Base-by-base conservation (phyloP, 2,329 filamentous ascomycete genomes). In the Didymella exigua region DNA sequence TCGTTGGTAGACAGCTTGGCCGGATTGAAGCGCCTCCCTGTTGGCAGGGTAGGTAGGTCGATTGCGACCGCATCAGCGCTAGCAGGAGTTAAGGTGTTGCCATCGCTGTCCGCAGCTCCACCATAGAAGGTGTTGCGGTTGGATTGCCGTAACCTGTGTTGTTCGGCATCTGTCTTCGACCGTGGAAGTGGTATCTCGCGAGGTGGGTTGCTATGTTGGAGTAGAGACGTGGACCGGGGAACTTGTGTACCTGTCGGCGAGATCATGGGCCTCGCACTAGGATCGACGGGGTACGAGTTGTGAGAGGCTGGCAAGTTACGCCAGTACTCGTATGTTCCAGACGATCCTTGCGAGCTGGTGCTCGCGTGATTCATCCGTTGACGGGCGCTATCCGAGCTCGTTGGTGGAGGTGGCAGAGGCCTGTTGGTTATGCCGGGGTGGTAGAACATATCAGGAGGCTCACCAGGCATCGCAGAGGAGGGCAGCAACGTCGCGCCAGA, bases 81-180 rank as follows among this genome's bases (percentile, higher is more conserved):
- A 36, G 64, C 69, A 46, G 65, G 73, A 72, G 63, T 90, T 84
- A 70, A 86, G 84, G 56, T 84, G 79, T 66, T 86, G 78, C 60
- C 85, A 78, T 76, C 74, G 36, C 69, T 75, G 34, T 75, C 72
- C 33, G 69, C 59, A 26, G 60, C 54, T 16, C 67, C 68, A 16
- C 69, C 69, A 54, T 75, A 75, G 45, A 70, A 69, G 24, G 71
- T 73, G 37, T 71, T 72, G 8, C 71, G 68, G 30, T 72, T 73
- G 18, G 62, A 46, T 50, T 78, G 79, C 61, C 84, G 82, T 31
- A 63, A 44, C 30, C 70, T 63, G 48, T 74, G 66, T 68, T 84
- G 88, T 33, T 96, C 89, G 33, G 93, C 93, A 77, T 99, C 95
- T 8, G 95, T 99, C 75, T 96, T 93, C 30, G 95, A 97, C 54